These are phyloP conservation scores for Penicillium pulvis DNA, from an alignment of 495 filamentous ascomycete species.

Conservation along the genomic window DNA sequence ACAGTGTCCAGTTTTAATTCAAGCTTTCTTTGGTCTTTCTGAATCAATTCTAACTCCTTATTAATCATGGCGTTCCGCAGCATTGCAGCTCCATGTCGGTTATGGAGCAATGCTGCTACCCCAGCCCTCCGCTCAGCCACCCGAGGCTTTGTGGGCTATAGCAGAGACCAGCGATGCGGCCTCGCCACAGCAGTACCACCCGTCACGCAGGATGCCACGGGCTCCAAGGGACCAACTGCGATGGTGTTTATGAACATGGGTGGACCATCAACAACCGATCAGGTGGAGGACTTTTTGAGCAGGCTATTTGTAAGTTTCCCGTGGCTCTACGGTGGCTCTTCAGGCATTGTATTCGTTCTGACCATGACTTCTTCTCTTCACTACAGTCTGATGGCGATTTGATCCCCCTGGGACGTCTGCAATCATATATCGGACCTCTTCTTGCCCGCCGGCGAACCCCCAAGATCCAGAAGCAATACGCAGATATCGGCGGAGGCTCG, in stretches of 20 bases:
- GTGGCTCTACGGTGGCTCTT: neutral
- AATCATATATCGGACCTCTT: conserved; percentile 85
- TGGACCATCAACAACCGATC: conserved; percentile 82
- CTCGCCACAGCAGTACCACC: conserved; percentile 72
- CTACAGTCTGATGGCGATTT: conserved; percentile 84
- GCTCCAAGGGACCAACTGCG: conserved; percentile 75
- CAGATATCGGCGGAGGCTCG: conserved; percentile 92
- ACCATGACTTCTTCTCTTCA: neutral
- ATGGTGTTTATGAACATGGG: conserved; percentile 99
- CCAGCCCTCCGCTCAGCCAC: conserved; percentile 24
- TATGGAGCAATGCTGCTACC: conserved; percentile 28
- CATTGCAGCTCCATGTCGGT: conserved; percentile 34
- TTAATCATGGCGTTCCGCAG: conserved; percentile 42
- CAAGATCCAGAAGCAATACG: conserved; percentile 94
- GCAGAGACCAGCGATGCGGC: conserved; percentile 30
- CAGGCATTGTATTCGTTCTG: neutral
- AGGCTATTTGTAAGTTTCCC: conserved; percentile 75
- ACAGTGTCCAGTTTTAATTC: neutral
- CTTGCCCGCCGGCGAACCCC: conserved; percentile 86
- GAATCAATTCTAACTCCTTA: neutral
- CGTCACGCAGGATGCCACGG: conserved; percentile 67
- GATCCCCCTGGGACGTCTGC: conserved; percentile 92
- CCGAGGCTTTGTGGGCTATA: conserved; percentile 27
- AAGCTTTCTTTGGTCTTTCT: too few relatives aligned
- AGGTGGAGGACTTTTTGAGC: conserved; percentile 92